Evolutionary conservation across 1,139 yeast species (phyloP), one percentile per base, ranked within the genome.

Genomic region (Suhomyces yuchorum): DNA sequence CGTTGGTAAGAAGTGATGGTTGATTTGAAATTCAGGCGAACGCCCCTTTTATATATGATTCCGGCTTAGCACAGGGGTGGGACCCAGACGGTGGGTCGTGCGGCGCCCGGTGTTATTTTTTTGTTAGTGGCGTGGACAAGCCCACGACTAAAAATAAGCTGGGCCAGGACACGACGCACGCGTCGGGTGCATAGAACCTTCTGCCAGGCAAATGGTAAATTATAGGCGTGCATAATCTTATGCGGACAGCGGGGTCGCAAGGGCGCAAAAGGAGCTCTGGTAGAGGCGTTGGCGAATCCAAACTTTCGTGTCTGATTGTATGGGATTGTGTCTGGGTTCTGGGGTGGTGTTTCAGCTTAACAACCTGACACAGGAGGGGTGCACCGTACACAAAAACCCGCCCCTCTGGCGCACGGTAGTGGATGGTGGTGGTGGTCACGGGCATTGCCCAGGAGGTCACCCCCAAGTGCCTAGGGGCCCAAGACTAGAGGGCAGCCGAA

Each of bases 121-220:
- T 15, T 23, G 26, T 15, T 20, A 20, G 28, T 35, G 38, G 38
- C 28, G 38, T 35, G 38, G 38, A 35, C 38, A 23, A 19, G 26
- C 14, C 18, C 37, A 34, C 22, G 24, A 37, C 39, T 37, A 37
- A 37, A 37, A 37, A 37, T 37, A 37, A 23, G 39, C 14, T 5
- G 15, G 17, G 8, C 8, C n/a, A 11, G 23, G 4, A 18, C 37
- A 34, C 37, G 37, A 34, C 37, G n/a, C 8, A n/a, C 30, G 36
- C 36, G 28, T 26, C 20, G 7, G 15, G 42, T 30, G 42, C 42
- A 30, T 19, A 15, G 42, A 39, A 39, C 32, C 35, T 39, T 39
- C 42, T 30, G 12, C 11, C 28, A 12, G 14, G 30, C 11, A 26
- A 28, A 26, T 15, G 14, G 30, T 26, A 26, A 28, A 26, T 15